Evolutionary conservation across 495 filamentous ascomycete species (phyloP).

Genomic region (Trichodelitschia bisporula): DNA sequence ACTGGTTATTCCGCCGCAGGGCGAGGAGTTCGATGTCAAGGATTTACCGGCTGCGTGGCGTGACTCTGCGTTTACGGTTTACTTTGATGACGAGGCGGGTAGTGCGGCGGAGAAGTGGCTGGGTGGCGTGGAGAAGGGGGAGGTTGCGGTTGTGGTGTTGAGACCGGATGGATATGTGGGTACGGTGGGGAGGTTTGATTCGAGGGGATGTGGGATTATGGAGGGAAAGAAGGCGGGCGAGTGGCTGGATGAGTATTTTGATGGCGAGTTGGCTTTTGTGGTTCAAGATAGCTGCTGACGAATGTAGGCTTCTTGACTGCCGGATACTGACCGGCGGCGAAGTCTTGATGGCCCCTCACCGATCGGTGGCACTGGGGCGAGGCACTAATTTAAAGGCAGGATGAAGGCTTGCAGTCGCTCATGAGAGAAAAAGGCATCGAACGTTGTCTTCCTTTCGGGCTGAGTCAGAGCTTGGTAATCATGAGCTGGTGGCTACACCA

Average conservation of each 20-base stretch:
- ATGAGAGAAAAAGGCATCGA: no score
- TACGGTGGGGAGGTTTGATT: constrained; percentile 26
- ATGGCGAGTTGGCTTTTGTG: no score
- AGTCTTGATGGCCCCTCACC: no score
- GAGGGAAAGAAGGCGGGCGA: constrained; percentile 20
- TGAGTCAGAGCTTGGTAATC: no score
- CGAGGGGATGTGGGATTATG: constrained; percentile 21
- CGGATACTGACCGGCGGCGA: no score
- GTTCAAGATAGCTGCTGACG: no score
- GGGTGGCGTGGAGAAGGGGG: constrained; percentile 23
- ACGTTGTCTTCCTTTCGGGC: no score
- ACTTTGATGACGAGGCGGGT: constrained; percentile 27
- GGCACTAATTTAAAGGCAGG: no score
- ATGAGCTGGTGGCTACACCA: no score
- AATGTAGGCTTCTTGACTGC: no score
- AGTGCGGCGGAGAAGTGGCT: constrained; percentile 37
- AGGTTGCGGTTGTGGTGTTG: constrained; percentile 33
- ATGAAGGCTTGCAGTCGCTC: no score
- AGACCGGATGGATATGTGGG: constrained; percentile 48
- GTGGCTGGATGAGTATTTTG: constrained; percentile 38
- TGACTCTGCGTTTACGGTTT: constrained; percentile 40
- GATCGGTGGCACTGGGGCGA: no score
- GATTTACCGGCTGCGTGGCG: constrained; percentile 31
- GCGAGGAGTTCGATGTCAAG: constrained; percentile 29
- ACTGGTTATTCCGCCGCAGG: constrained; percentile 25